Percentiles rank a stretch among this genome's conserved stretches.
phyloP scores from a whole-genome alignment of 768 basidiomycete genomes.

The Trametes cubensis region DNA sequence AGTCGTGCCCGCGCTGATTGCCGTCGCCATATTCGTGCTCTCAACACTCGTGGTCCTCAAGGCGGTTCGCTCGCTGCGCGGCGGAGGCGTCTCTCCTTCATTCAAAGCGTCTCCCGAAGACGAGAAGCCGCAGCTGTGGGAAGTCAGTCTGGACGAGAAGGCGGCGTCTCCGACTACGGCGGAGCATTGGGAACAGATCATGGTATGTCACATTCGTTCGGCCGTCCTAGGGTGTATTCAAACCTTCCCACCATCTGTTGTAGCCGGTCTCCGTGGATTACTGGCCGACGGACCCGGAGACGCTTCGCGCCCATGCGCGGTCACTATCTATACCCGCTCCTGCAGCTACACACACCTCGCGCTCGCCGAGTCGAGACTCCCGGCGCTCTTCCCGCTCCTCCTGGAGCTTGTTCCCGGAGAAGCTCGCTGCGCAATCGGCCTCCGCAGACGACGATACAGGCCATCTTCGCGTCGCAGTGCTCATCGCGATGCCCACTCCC shows the following conservation, averaged over 20 bases:
- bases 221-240: neutral
- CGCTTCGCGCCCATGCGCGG: neutral
- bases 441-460: neutral
- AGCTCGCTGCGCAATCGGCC: neutral
- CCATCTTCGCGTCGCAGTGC: constrained; percentile 7
- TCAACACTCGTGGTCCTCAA: neutral
- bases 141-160: neutral
- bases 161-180: neutral
- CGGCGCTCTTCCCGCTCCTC: neutral
- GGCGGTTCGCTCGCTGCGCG: constrained; percentile 1
- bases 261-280: constrained; percentile 8
- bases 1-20: constrained; percentile 1
- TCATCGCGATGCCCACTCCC: constrained; percentile 12
- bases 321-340: neutral
- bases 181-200: neutral
- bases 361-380: constrained; percentile 1
- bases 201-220: constrained; percentile 1
- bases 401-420: neutral
- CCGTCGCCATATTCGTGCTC: constrained; percentile 11
- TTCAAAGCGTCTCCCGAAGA: neutral
- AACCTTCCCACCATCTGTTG: too few species aligned
- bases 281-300: neutral
- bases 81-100: neutral
- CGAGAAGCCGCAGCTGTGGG: constrained; percentile 13
- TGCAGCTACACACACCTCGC: neutral